phyloP scores from a whole-genome alignment of 139 green algal species.

The Chlamydomonas incerta region DNA sequence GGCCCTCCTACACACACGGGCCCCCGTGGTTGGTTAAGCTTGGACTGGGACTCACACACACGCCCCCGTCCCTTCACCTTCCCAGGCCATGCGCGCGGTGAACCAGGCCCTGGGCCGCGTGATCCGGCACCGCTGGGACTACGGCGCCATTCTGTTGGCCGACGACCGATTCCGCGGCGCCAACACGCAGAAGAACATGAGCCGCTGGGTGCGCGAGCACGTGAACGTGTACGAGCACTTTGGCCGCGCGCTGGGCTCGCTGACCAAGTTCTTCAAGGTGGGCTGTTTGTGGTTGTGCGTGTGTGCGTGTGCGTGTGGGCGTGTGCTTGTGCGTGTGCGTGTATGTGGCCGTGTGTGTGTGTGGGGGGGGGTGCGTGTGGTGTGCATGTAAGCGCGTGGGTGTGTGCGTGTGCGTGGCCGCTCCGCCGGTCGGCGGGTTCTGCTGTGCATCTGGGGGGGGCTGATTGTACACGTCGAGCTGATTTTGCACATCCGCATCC shows the following conservation, averaged over 20 bases:
- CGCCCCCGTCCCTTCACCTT: not conserved
- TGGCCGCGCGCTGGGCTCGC: conserved; percentile 70
- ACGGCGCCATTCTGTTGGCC: conserved; percentile 89
- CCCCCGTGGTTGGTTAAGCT: not conserved
- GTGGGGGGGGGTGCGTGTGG: too few species aligned
- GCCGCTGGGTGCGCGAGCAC: conserved; percentile 79
- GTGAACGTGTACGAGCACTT: conserved; percentile 72
- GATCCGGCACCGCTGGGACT: conserved; percentile 95
- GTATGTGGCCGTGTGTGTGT: too few species aligned
- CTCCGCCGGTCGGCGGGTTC: too few species aligned
- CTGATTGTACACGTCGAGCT: too few species aligned
- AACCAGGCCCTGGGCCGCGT: conserved; percentile 98
- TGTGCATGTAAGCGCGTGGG: too few species aligned
- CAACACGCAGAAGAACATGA: conserved; percentile 69
- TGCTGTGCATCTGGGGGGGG: too few species aligned
- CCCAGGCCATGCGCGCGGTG: conserved; percentile 81
- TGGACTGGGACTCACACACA: not conserved
- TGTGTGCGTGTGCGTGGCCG: too few species aligned
- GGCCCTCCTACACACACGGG: too few species aligned
- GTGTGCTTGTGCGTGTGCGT: too few species aligned
- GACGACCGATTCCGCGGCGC: conserved; percentile 71
- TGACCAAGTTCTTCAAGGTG: conserved; percentile 89
- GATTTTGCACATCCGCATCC: too few species aligned
- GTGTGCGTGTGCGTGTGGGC: conserved; percentile 4
- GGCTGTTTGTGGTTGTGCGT: not conserved